These are phyloP conservation scores for Gynandropsis gynandra DNA, from an alignment of 345 rosid genomes.

Conservation along the genomic window DNA sequence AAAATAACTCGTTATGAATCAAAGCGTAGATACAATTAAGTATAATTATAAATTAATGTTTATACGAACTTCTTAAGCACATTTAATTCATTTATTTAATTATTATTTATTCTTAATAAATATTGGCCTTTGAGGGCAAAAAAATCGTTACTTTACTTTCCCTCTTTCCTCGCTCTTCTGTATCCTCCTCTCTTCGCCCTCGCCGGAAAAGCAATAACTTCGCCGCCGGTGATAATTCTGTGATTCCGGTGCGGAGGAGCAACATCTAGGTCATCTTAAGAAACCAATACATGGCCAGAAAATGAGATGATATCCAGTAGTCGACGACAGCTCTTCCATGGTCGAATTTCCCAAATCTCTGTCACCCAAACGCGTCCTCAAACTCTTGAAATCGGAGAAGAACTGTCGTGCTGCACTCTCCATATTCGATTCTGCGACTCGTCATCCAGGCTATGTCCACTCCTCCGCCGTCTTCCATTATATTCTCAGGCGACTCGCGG, in stretches of 20 bases:
- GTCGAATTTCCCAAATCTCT: constrained; percentile 49
- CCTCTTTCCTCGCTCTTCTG: not conserved
- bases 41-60: too few relatives aligned
- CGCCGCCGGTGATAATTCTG: too few relatives aligned
- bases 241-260: too few relatives aligned
- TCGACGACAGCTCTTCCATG: constrained; percentile 29
- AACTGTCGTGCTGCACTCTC: constrained; percentile 42
- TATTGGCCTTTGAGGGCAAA: too few relatives aligned
- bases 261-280: too few relatives aligned
- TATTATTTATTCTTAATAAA: too few relatives aligned
- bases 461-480: constrained; percentile 62
- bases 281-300: constrained; percentile 14
- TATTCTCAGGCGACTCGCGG: constrained; percentile 68
- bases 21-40: too few relatives aligned
- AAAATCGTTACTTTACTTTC: too few relatives aligned
- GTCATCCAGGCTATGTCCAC: constrained; percentile 44
- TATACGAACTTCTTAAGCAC: too few relatives aligned
- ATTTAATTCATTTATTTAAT: too few relatives aligned
- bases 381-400: constrained; percentile 58
- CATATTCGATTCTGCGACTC: constrained; percentile 57
- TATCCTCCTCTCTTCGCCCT: not conserved
- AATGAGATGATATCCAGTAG: constrained; percentile 20
- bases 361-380: constrained; percentile 51
- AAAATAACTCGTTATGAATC: too few relatives aligned
- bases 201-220: not conserved